These are phyloP conservation scores for Curvularia eragrostidis DNA, from an alignment of 2,329 filamentous ascomycete genomes.

Conservation along the genomic window DNA sequence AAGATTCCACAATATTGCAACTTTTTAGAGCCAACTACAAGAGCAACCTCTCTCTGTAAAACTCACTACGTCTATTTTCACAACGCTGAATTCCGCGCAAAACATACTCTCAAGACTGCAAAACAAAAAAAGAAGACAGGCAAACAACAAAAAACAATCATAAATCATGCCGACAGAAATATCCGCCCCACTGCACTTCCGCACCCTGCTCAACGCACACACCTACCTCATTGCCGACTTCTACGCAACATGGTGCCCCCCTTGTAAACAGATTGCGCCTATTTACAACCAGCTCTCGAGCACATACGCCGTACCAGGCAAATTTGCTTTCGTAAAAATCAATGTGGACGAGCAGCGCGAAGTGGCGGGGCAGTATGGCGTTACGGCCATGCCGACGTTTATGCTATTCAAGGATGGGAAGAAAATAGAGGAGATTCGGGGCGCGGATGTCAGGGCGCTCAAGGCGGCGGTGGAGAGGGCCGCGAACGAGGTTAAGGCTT, in stretches of 20 bases:
- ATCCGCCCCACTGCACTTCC: slow-evolving; percentile 42
- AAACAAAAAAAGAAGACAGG: background rate
- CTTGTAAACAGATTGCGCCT: slow-evolving; percentile 62
- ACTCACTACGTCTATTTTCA: background rate
- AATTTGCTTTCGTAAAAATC: slow-evolving; percentile 61
- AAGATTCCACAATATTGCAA: slow-evolving; percentile 32
- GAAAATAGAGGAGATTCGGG: slow-evolving; percentile 39
- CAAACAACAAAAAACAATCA: background rate
- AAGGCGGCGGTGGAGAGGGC: slow-evolving; percentile 36
- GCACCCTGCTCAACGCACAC: slow-evolving; percentile 43
- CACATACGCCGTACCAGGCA: slow-evolving; percentile 53
- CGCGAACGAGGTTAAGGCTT: slow-evolving; percentile 20
- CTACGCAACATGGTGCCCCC: slow-evolving; percentile 64
- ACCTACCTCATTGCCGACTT: slow-evolving; percentile 59
- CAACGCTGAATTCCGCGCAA: background rate
- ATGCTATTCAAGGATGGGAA: slow-evolving; percentile 44
- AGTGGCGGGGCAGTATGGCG: slow-evolving; percentile 56
- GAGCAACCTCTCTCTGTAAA: background rate
- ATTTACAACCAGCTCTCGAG: slow-evolving; percentile 60
- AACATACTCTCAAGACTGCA: background rate
- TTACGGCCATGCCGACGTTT: slow-evolving; percentile 55
- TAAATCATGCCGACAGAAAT: slow-evolving; percentile 43
- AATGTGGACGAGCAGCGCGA: slow-evolving; percentile 61
- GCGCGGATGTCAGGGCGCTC: slow-evolving; percentile 37
- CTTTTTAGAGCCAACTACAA: slow-evolving; percentile 6